Evolutionary conservation across 805 yeast genomes (phyloP).

Genomic region (Starmerella riodocensis): DNA sequence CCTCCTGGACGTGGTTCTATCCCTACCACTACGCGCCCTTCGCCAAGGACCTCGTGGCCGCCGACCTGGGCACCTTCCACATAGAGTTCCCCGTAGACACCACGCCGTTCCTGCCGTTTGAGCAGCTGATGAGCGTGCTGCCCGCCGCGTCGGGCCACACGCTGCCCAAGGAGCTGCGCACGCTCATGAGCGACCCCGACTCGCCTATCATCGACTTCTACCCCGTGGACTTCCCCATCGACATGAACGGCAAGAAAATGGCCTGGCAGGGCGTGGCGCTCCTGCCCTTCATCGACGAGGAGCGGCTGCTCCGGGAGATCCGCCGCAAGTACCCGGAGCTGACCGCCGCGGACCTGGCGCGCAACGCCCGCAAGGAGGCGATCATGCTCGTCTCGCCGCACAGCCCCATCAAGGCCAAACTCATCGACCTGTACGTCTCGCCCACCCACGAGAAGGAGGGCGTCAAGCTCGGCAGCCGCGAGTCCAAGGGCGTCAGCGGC

Average conservation of each 20-base stretch:
- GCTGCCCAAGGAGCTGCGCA: constrained; percentile 64
- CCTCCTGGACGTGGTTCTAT: constrained; percentile 96
- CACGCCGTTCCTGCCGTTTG: constrained; percentile 86
- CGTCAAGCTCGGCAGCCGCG: constrained; percentile 17
- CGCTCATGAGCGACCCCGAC: constrained; percentile 74
- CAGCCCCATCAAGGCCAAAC: constrained; percentile 37
- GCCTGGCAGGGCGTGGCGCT: constrained; percentile 97
- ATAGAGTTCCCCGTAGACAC: constrained; percentile 44
- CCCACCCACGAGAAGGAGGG: constrained; percentile 16
- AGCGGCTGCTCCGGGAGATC: constrained; percentile 59
- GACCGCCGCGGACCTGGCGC: constrained; percentile 51
- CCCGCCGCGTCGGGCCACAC: constrained; percentile 81
- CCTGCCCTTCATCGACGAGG: constrained; percentile 79
- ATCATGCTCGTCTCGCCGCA: constrained; percentile 53
- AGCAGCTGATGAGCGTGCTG: constrained; percentile 92
- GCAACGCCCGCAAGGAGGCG: constrained; percentile 65
- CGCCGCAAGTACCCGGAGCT: constrained; percentile 48
- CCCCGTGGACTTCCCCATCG: constrained; percentile 78
- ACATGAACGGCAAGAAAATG: constrained; percentile 88
- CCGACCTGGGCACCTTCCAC: constrained; percentile 32
- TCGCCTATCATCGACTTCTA: constrained; percentile 88
- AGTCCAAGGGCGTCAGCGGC: constrained; percentile 29
- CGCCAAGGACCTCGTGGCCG: constrained; percentile 67
- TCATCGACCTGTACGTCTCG: constrained; percentile 33
- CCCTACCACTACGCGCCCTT: constrained; percentile 98